A percentile compares a stretch with the other conserved stretches of the same genome.
Evolutionary conservation across 2,329 filamentous ascomycete genomes (phyloP).

Genomic region (Nothopassalora personata): DNA sequence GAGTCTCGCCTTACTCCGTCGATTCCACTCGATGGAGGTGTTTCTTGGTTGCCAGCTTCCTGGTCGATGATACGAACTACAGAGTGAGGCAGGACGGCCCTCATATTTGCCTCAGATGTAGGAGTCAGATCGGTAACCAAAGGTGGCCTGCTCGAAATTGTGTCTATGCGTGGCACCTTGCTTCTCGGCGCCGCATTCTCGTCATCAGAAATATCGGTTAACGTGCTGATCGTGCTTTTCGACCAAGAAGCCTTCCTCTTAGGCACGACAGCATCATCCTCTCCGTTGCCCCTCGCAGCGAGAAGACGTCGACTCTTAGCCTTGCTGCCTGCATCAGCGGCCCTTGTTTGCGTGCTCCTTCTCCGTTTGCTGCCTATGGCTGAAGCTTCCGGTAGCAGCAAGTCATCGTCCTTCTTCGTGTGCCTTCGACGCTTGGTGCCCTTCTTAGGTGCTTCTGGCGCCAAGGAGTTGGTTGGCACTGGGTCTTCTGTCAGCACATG

Average conservation of each 20-base stretch:
- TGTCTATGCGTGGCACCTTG: not conserved
- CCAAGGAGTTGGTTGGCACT: not conserved
- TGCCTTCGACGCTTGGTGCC: not conserved
- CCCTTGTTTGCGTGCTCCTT: not conserved
- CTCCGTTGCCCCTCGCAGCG: not conserved
- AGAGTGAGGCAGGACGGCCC: not conserved
- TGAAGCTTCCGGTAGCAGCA: not conserved
- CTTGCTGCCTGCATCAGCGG: not conserved
- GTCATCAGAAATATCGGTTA: not conserved
- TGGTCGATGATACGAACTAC: not conserved
- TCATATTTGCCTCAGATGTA: not conserved
- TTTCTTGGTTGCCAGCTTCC: not conserved
- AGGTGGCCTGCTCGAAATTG: not conserved
- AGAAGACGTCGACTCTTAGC: not conserved
- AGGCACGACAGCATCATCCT: not conserved
- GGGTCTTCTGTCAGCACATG: not conserved
- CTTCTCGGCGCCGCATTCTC: not conserved
- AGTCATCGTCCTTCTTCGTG: not conserved
- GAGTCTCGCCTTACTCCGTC: not conserved
- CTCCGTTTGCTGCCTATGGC: not conserved
- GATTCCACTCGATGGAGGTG: not conserved
- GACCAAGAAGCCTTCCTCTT: too few relatives aligned
- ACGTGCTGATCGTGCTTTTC: not conserved
- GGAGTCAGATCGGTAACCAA: not conserved
- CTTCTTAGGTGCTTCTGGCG: not conserved